Evolutionary conservation across 305 asterid genomes (phyloP), one percentile per base, ranked within the genome.

Genomic region (Solanum hybrid): DNA sequence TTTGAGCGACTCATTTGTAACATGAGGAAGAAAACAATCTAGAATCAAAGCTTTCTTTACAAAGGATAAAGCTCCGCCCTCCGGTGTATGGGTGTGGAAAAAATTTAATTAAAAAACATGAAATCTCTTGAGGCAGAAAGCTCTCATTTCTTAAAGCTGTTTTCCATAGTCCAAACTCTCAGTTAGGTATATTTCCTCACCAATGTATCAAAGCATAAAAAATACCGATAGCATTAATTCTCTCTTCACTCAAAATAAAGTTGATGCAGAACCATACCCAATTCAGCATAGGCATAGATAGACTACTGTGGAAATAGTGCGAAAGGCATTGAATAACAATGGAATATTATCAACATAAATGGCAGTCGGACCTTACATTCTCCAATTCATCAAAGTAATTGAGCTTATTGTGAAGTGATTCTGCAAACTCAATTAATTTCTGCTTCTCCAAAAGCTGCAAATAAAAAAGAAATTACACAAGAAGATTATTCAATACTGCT

Each of bases 361-460:
- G 89, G 71, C 90, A 92, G 88, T 88, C 89, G 93, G 94, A 92
- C 89, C 98, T 95, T 98, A 98, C 99, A 93, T 98, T 98, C 95
- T 98, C 99, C 93, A 98, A 92, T 94, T 98, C 99, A 94, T 98
- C 99, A 13, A 98, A 98, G 95, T 98, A 98, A 92, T 94, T 96
- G 93, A 96, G 98, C 94, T 98, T 98, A 90, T 92, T 94, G 85
- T 97, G 99, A 90, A 98, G 98, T 88, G 99, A 98, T 92, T 98
- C 99, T 87, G 99, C 98, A 93, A 96, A 98, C 91, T 96, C 98
- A 89, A 96, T 94, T 88, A 96, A 93, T 93, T 93, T 96, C 93
- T 96, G 98, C 95, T 98, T 98, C 95, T 97, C 99, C 93, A 96
- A 89, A 42, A 97, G 94, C 99, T 97, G 95, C 94, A 95, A 91